These are phyloP conservation scores for Boletus patriciae DNA, from an alignment of 768 basidiomycete genomes.

Conservation along the genomic window DNA sequence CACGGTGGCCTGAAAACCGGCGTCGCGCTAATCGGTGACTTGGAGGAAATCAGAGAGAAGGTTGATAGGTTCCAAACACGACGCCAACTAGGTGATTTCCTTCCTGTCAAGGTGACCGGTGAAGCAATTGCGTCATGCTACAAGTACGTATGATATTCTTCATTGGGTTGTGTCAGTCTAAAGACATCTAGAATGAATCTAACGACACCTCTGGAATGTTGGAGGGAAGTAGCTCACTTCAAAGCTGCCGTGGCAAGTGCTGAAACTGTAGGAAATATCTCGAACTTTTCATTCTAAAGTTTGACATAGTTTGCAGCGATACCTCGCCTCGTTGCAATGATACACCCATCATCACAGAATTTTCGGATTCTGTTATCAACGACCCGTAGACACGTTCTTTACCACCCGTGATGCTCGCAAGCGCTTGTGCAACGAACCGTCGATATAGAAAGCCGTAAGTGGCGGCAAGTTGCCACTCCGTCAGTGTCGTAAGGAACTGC, in stretches of 20 bases:
- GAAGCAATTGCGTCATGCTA: slow-evolving; percentile 75
- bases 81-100: slow-evolving; percentile 52
- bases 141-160: slow-evolving; percentile 41
- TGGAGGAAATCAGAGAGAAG: slow-evolving; percentile 71
- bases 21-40: slow-evolving; percentile 63
- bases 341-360: not conserved
- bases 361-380: not conserved
- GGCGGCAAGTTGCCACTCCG: not conserved
- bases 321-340: slow-evolving; percentile 59
- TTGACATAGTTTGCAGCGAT: slow-evolving; percentile 45
- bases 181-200: slow-evolving; percentile 38
- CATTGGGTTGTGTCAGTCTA: not conserved
- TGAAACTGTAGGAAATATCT: slow-evolving; percentile 55
- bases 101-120: slow-evolving; percentile 54
- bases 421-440: not conserved
- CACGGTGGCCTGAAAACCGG: slow-evolving; percentile 56
- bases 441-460: slow-evolving; percentile 3
- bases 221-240: slow-evolving; percentile 69
- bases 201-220: slow-evolving; percentile 66
- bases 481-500: not conserved
- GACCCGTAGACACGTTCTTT: not conserved
- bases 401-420: not conserved
- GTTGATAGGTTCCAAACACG: slow-evolving; percentile 68
- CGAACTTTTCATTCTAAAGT: slow-evolving; percentile 5
- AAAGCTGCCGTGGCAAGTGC: slow-evolving; percentile 64